Conservation (phyloP, 2,329 filamentous ascomycete species). For the Epichloe coenophiala region DNA sequence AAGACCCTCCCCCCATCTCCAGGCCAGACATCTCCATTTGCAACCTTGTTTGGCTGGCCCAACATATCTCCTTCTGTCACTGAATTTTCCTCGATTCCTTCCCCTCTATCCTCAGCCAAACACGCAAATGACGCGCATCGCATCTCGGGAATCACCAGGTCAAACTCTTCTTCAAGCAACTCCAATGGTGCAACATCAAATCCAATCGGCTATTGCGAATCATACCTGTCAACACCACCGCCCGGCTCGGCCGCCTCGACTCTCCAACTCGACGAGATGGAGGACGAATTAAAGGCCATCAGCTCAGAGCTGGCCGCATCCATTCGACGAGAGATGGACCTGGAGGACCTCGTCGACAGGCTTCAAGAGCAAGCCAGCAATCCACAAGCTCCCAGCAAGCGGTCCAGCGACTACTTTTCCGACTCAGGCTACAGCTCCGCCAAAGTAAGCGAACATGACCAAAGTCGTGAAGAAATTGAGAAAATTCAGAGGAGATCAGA, state of each 20-base stretch:
- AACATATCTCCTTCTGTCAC: slow-evolving; percentile 32
- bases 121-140: slow-evolving; percentile 20
- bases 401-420: slow-evolving; percentile 95
- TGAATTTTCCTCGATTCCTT: slow-evolving; percentile 40
- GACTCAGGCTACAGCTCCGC: slow-evolving; percentile 85
- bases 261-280: slow-evolving; percentile 67
- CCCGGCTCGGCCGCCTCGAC: slow-evolving; percentile 25
- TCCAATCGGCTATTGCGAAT: slow-evolving; percentile 36
- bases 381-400: slow-evolving; percentile 44
- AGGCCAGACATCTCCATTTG: slow-evolving; percentile 32
- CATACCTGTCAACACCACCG: slow-evolving; percentile 37
- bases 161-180: slow-evolving; percentile 12
- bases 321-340: slow-evolving; percentile 87
- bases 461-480: slow-evolving; percentile 59
- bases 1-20: slow-evolving; percentile 44
- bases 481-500: slow-evolving; percentile 72
- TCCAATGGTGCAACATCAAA: slow-evolving; percentile 28
- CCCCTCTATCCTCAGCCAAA: slow-evolving; percentile 33
- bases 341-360: slow-evolving; percentile 86
- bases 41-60: slow-evolving; percentile 40
- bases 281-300: slow-evolving; percentile 87
- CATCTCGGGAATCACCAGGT: slow-evolving; percentile 4
- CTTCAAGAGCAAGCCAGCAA: slow-evolving; percentile 64
- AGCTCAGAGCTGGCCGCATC: slow-evolving; percentile 85
- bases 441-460: slow-evolving; percentile 56